Conservation (phyloP, 2,329 filamentous ascomycete genomes). For the Colletotrichum coccodes region DNA sequence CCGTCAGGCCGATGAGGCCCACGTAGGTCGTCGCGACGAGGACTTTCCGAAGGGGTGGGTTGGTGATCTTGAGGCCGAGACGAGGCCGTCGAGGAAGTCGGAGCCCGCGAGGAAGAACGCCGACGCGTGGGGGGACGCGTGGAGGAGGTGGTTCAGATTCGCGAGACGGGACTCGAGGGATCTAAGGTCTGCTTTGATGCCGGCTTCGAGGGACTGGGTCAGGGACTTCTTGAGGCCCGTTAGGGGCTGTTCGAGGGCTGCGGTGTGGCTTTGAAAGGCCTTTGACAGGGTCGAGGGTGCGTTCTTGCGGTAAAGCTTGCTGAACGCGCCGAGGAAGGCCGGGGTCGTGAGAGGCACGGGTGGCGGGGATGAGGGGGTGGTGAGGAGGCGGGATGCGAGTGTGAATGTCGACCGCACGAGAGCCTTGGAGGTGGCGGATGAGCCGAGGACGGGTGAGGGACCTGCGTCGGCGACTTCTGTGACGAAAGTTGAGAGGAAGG, state of each 20-base stretch:
- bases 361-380: slow-evolving; percentile 47
- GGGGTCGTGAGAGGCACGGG: slow-evolving; percentile 66
- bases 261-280: slow-evolving; percentile 57
- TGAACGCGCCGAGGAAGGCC: slow-evolving; percentile 75
- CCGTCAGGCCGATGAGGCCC: slow-evolving; percentile 76
- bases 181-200: slow-evolving; percentile 64
- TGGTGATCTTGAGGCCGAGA: slow-evolving; percentile 70
- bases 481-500: slow-evolving; percentile 77
- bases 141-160: slow-evolving; percentile 71
- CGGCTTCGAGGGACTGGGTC: slow-evolving; percentile 71
- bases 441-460: slow-evolving; percentile 42
- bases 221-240: slow-evolving; percentile 70
- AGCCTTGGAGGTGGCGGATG: slow-evolving; percentile 45
- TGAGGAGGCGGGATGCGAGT: slow-evolving; percentile 68
- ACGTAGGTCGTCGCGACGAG: slow-evolving; percentile 81
- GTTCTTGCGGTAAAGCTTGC: slow-evolving; percentile 73
- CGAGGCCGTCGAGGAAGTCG: slow-evolving; percentile 85
- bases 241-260: slow-evolving; percentile 63
- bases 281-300: slow-evolving; percentile 61
- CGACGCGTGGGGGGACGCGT: slow-evolving; percentile 66
- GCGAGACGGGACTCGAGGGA: slow-evolving; percentile 65
- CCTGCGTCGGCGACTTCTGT: slow-evolving; percentile 59
- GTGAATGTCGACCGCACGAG: slow-evolving; percentile 74
- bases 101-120: slow-evolving; percentile 82
- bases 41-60: slow-evolving; percentile 70